Evolutionary conservation across 2,329 filamentous ascomycete species (phyloP), one percentile per base, ranked within the genome.

Genomic region (Alternaria brassicicola): DNA sequence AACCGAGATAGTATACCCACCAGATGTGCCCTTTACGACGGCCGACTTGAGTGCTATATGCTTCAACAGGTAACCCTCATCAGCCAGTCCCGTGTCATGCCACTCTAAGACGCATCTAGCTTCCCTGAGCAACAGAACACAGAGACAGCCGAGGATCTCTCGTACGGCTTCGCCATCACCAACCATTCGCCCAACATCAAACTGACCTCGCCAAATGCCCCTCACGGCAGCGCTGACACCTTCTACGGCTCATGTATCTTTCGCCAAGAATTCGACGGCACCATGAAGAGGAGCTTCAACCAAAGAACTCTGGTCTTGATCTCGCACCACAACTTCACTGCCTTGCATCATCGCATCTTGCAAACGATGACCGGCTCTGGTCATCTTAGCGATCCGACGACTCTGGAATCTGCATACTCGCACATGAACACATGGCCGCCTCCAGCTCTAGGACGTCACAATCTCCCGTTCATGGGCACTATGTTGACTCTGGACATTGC

Each of bases 171-270:
- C 60, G 72, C 74, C 47, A 71, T 79, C 39, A 70, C 66, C 51
- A 79, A 80, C 62, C 76, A 77, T 61, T 79, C 78, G 8, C 88
- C 88, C 3, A 87, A 89, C 59, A 85, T 91, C 42, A 85, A 62
- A 26, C 64, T 79, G 9, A 71, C 56, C 47, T 78, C 77, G 13
- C 76, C 78, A 15, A 72, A 73, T 43, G 60, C 74, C 15, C 77
- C 77, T n/a, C 66, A 79, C 65, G 78, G 77, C 28, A 79, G 75
- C 55, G 58, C 74, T 10, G 71, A 64, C 42, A 68, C 67, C 15
- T 71, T 80, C 54, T 75, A 76, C 52, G 77, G 68, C 26, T 72
- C 66, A 31, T 78, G 75, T 42, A 65, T 79, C 49, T 80, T 80
- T 49, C 77, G 78, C 42, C 78, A 79, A 57, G 76, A 79, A 55